Percentiles rank a stretch among this genome's conserved stretches.
These are phyloP conservation scores for Alternaria sp. DNA, from an alignment of 2,329 filamentous ascomycete species.

Conservation along the genomic window DNA sequence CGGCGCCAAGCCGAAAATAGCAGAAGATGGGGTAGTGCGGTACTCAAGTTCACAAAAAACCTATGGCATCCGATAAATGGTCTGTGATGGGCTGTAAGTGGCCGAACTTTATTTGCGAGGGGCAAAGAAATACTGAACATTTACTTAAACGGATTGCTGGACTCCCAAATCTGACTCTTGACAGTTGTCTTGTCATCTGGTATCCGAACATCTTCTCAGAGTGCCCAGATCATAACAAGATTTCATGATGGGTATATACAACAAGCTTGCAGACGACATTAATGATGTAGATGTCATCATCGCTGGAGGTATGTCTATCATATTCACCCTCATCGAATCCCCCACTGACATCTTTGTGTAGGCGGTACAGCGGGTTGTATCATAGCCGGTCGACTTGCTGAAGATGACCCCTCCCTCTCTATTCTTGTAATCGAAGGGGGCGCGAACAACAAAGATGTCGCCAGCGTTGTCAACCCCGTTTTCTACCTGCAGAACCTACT, in stretches of 20 bases:
- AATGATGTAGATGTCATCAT: constrained; percentile 60
- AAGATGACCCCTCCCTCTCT: constrained; percentile 39
- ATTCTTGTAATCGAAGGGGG: constrained; percentile 61
- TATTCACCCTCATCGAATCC: not conserved
- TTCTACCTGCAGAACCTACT: constrained; percentile 57
- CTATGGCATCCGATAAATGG: not conserved
- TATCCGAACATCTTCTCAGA: not conserved
- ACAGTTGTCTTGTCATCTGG: not conserved
- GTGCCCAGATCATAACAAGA: not conserved
- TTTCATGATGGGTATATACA: constrained; percentile 36
- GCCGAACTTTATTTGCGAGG: not conserved
- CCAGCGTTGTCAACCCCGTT: constrained; percentile 59
- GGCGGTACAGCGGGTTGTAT: constrained; percentile 53
- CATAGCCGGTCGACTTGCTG: constrained; percentile 53
- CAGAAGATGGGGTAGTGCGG: not conserved
- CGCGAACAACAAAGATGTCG: constrained; percentile 59
- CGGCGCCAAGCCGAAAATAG: constrained; percentile 1
- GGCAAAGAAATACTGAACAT: not conserved
- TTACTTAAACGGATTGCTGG: constrained; percentile 1
- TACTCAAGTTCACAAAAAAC: not conserved
- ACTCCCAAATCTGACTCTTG: not conserved
- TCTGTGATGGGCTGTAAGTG: not conserved
- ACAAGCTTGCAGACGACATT: constrained; percentile 46
- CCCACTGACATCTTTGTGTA: not conserved
- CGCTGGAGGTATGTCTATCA: constrained; percentile 51